Conservation (phyloP, 345 rosid genomes). For the Citrus medica region DNA sequence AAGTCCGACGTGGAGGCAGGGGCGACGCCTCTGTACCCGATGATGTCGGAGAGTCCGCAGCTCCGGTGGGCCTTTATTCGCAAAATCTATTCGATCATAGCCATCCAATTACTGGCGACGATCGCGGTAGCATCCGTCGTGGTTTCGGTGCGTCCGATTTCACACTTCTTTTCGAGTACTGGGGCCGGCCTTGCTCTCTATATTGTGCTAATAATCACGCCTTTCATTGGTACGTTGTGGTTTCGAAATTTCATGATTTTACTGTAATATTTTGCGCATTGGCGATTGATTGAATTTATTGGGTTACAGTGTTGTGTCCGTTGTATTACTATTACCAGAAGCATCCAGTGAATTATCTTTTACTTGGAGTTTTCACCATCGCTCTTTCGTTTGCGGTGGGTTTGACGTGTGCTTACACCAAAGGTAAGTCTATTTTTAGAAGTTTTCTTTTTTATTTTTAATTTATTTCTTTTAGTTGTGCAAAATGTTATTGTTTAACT, state of each 20-base stretch:
- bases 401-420: constrained; percentile 83
- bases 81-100: constrained; percentile 70
- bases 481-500: background rate
- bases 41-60: constrained; percentile 83
- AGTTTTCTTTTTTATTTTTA: background rate
- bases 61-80: constrained; percentile 93
- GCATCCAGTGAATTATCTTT: constrained; percentile 82
- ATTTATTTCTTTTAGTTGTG: background rate
- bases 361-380: constrained; percentile 75
- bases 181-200: constrained; percentile 70
- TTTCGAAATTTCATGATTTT: background rate
- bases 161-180: constrained; percentile 64
- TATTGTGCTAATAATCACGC: constrained; percentile 64
- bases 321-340: constrained; percentile 78
- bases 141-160: constrained; percentile 56
- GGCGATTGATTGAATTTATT: background rate
- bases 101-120: constrained; percentile 69
- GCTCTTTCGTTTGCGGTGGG: constrained; percentile 76
- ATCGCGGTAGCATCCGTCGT: constrained; percentile 76
- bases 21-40: constrained; percentile 67
- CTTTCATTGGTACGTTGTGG: constrained; percentile 55
- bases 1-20: constrained; percentile 75
- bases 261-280: background rate
- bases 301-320: constrained; percentile 70
- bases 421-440: constrained; percentile 32